Evolutionary conservation across 305 asterid genomes (phyloP).

Genomic region (Galium porrigens): DNA sequence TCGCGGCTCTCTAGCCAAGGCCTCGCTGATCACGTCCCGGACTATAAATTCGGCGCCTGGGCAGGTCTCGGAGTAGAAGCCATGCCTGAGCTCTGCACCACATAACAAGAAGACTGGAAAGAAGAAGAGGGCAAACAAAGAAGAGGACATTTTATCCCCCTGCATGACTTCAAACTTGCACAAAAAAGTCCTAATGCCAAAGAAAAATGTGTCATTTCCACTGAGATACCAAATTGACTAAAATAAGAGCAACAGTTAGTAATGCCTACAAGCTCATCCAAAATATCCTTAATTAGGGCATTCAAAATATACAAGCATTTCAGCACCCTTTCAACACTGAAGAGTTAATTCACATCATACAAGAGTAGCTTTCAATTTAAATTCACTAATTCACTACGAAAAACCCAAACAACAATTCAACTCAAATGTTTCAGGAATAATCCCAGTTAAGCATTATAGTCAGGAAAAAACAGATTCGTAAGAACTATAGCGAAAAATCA

Average conservation of each 20-base stretch:
- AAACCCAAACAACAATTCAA: neutral
- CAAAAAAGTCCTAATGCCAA: neutral
- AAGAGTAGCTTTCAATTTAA: too few relatives aligned
- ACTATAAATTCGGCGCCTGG: constrained; percentile 56
- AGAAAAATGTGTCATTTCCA: neutral
- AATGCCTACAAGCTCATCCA: neutral
- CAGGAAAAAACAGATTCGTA: neutral
- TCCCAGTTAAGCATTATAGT: neutral
- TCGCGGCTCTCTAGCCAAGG: constrained; percentile 59
- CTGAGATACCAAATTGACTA: neutral
- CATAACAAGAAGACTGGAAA: constrained; percentile 12
- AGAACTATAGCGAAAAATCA: too few relatives aligned
- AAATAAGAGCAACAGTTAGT: neutral
- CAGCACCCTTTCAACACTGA: neutral
- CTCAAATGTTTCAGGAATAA: neutral
- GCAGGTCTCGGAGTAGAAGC: constrained; percentile 45
- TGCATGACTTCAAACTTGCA: neutral
- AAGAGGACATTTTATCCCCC: neutral
- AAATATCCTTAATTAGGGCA: neutral
- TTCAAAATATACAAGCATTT: too few relatives aligned
- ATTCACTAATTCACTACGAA: too few relatives aligned
- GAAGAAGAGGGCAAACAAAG: constrained; percentile 20
- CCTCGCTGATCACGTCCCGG: constrained; percentile 33
- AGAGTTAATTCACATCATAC: too few relatives aligned
- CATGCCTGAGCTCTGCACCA: constrained; percentile 31